These are phyloP conservation scores for Allium sativum DNA, from an alignment of 106 monocot species.

Conservation along the genomic window DNA sequence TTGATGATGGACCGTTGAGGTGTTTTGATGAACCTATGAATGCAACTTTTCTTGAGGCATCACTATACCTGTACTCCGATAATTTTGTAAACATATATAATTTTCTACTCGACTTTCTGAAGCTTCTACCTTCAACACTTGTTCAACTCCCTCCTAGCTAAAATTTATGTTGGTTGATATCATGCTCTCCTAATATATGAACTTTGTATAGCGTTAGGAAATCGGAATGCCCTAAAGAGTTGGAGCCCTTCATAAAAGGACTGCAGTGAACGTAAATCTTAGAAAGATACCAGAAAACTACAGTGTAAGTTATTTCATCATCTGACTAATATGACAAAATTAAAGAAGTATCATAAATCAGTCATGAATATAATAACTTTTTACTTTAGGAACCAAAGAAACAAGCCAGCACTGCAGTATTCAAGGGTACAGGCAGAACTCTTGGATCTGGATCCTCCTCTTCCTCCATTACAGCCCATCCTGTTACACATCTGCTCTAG, in stretches of 20 bases:
- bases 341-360: not conserved
- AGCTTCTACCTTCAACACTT: not conserved
- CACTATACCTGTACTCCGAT: not conserved
- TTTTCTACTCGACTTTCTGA: not conserved
- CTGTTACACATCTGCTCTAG: constrained; percentile 14
- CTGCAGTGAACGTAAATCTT: constrained; percentile 49
- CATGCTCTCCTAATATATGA: not conserved
- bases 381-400: constrained; percentile 46
- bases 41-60: constrained; percentile 73
- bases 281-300: constrained; percentile 32
- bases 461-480: not conserved
- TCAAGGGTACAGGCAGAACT: constrained; percentile 74
- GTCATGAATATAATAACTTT: not conserved
- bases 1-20: constrained; percentile 79
- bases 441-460: constrained; percentile 27
- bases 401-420: constrained; percentile 15
- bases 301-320: constrained; percentile 14
- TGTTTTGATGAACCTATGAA: constrained; percentile 84
- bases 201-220: constrained; percentile 43
- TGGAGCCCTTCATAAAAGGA: constrained; percentile 42
- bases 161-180: no score
- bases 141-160: not conserved
- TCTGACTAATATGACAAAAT: not conserved
- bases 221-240: constrained; percentile 61
- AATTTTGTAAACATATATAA: not conserved